Evolutionary conservation across 2,329 filamentous ascomycete species (phyloP), one percentile per base, ranked within the genome.

Genomic region (Amesomyces nigricolor): DNA sequence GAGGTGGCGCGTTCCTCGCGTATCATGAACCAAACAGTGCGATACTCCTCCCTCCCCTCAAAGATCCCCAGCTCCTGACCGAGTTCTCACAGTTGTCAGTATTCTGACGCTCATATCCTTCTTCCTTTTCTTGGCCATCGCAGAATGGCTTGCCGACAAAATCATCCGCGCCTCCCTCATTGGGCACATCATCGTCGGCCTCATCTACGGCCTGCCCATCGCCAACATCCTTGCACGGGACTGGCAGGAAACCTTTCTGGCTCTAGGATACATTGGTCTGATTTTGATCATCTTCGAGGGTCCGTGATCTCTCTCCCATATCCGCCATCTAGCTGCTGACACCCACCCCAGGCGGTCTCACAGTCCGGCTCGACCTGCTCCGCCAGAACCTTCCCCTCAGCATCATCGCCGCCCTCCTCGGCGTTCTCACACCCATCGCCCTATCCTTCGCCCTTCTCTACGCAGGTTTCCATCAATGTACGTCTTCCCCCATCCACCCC

Each of bases 241-340:
- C 19, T 76, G 73, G 75, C 73, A 77, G 58, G 64, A 74, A 45
- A 75, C 74, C 0, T 77, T 78, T 53, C 64, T 78, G 4, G 69
- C 68, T 2, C 58, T 78, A 19, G 75, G 76, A 17, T 78, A 78
- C 61, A 65, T 78, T 16, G 75, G 76, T 1, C 63, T 78, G 44
- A 73, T 78, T 45, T 62, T 78, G 39, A 76, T 78, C 54, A 77
- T 78, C 40, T 78, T 78, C 54, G 73, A 78, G 66, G 76, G 56
- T 58, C 13, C 9, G 32, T 14, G n/a, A n/a, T n/a, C n/a, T n/a
- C n/a, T n/a, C n/a, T n/a, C n/a, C n/a, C n/a, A n/a, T n/a, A n/a
- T n/a, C n/a, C n/a, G n/a, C n/a, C n/a, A n/a, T n/a, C n/a, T n/a
- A n/a, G n/a, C n/a, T n/a, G 11, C 5, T 47, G 26, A 50, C 22